A percentile compares a stretch with the other conserved stretches of the same genome.
Evolutionary conservation across 129 eudicot genomes (phyloP).

Genomic region (Mikania micrantha): DNA sequence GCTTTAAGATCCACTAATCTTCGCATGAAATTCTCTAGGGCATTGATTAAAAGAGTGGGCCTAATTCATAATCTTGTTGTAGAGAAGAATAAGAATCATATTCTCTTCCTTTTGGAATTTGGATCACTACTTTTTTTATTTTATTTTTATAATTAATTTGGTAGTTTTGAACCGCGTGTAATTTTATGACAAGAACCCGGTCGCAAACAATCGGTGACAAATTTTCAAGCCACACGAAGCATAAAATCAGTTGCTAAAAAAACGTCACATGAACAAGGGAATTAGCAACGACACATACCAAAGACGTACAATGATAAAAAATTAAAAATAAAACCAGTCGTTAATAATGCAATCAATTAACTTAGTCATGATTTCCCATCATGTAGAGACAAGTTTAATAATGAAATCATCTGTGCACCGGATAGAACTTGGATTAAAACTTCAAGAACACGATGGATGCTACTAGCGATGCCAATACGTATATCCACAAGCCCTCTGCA

Average conservation of each 20-base stretch:
- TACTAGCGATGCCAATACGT: slow-evolving; percentile 9
- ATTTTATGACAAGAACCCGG: not conserved
- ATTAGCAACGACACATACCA: not conserved
- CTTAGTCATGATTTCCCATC: not conserved
- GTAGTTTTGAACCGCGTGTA: not conserved
- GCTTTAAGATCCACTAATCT: too few relatives aligned
- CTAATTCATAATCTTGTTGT: not conserved
- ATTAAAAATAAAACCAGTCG: not conserved
- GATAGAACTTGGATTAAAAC: not conserved
- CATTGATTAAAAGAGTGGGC: not conserved
- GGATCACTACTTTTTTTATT: not conserved
- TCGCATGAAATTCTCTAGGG: not conserved
- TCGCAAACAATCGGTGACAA: not conserved
- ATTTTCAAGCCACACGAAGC: not conserved
- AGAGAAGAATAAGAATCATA: slow-evolving; percentile 12
- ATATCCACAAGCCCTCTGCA: slow-evolving; percentile 21
- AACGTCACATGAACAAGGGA: not conserved
- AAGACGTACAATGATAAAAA: not conserved
- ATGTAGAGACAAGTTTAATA: not conserved
- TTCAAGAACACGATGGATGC: not conserved
- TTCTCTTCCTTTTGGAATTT: slow-evolving; percentile 13
- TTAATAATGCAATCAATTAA: not conserved
- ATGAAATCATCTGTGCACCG: too few relatives aligned
- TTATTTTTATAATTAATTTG: not conserved
- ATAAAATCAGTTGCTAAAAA: not conserved